Base-by-base conservation (phyloP, 75 land plant species). In the Pseudotsuga menziesii region DNA sequence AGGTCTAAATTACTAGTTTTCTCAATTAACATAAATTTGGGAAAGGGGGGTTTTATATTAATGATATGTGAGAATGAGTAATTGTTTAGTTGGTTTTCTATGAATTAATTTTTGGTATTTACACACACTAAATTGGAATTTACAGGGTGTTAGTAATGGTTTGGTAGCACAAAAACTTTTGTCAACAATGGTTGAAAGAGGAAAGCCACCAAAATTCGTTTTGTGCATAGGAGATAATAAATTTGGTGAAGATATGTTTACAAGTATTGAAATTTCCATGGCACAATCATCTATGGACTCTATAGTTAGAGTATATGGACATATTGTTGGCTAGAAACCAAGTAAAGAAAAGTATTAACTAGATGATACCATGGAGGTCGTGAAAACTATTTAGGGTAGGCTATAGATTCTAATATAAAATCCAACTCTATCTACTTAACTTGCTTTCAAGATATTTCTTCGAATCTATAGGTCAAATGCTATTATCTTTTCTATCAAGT, bases 201-300 rank as follows among this genome's bases (percentile, higher is more conserved):
- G 90, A 17, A 78, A 74, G 27, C 84, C 88, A 27, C 91, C 91
- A 16, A 94, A 93, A 58, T 91, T 93, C 76, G 86, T 93, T 19
- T 76, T 93, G 85, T 93, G 96, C 82, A 79, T 91, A 44, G 96
- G 96, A 16, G 92, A 93, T 79, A 94, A 93, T 62, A 83, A 86
- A 84, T 93, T 91, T 12, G 95, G 91, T 78, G 95, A 93, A 73
- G 91, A 91, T 64, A 93, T 93, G 95, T 93, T 91, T 79, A 88
- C 87, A 75, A 87, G 88, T 78, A 88, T 92, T 61, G 73, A 78
- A 60, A 79, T 56, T 20, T 66, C 84, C 0, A 86, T 82, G 29
- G 75, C 83, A 12, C 27, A 48, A 54, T 57, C 69, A 72, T 72
- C 84, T 5, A 13, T 85, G 36, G 77, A 85, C n/a, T 48, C 77